Conservation (phyloP, 257 asterid species). For the Solanum neorickii region DNA sequence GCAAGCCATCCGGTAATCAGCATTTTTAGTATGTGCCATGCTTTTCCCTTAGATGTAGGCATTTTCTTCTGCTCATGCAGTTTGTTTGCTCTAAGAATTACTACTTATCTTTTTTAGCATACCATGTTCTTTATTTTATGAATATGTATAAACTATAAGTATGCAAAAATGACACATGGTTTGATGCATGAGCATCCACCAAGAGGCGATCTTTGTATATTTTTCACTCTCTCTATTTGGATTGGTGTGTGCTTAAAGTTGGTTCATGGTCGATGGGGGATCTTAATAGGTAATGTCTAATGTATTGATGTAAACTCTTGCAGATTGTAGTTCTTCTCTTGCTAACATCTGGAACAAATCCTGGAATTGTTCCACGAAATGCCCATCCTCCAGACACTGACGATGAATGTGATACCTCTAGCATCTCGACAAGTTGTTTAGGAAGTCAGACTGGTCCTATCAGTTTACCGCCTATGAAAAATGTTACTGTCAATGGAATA, state of each 20-base stretch:
- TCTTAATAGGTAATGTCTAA: background rate
- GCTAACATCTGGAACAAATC: slow-evolving; percentile 1
- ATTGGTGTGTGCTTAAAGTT: background rate
- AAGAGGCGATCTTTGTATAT: background rate
- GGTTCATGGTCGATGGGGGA: background rate
- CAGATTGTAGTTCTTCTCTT: slow-evolving; percentile 7
- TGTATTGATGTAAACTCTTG: background rate
- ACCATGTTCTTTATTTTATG: background rate
- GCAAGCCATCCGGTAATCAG: background rate
- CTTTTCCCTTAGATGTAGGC: background rate
- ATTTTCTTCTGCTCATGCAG: background rate
- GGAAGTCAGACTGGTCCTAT: slow-evolving; percentile 6
- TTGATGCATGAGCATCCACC: background rate
- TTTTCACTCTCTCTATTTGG: background rate
- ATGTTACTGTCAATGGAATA: slow-evolving; percentile 50
- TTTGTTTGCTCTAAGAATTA: background rate
- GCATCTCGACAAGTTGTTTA: slow-evolving; percentile 6
- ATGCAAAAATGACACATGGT: background rate
- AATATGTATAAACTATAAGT: background rate
- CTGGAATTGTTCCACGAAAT: slow-evolving; percentile 13
- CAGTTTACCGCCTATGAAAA: slow-evolving; percentile 37
- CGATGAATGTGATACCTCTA: slow-evolving; percentile 2
- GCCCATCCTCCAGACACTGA: slow-evolving; percentile 2
- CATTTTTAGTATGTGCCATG: background rate
- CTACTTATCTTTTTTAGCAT: background rate